Conservation (phyloP, 1,139 yeast genomes). For the Kodamaea fungicola region DNA sequence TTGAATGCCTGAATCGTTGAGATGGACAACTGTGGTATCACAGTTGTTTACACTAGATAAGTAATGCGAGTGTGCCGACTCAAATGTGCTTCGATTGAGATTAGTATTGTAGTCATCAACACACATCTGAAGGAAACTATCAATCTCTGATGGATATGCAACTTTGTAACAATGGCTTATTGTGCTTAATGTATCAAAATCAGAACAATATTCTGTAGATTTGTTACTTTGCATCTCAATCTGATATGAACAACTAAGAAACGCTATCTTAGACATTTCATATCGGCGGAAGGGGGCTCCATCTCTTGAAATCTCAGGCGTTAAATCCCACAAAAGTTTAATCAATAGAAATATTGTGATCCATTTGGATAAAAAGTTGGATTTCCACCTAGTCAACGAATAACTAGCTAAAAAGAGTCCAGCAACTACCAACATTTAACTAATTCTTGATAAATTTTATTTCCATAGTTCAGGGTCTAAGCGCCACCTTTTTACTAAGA, state of each 20-base stretch:
- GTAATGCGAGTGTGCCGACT: conserved; percentile 37
- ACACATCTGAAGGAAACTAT: conserved; percentile 27
- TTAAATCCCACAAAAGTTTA: conserved; percentile 20
- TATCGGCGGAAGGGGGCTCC: conserved; percentile 37
- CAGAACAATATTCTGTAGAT: conserved; percentile 5
- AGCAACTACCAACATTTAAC: neutral
- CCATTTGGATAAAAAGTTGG: conserved; percentile 4
- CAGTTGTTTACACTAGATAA: conserved; percentile 26
- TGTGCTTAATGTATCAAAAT: conserved; percentile 35
- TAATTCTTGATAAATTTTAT: too few species aligned
- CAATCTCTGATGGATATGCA: conserved; percentile 23
- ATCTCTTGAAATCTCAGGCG: conserved; percentile 29
- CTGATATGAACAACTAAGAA: conserved; percentile 29
- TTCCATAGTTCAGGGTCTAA: too few species aligned
- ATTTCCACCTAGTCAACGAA: neutral
- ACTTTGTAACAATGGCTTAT: conserved; percentile 34
- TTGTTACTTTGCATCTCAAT: conserved; percentile 14
- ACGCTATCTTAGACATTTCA: conserved; percentile 29
- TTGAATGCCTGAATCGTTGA: conserved; percentile 18
- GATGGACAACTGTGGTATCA: conserved; percentile 21
- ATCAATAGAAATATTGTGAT: conserved; percentile 17
- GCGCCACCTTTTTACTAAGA: too few species aligned
- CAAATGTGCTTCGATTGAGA: conserved; percentile 28
- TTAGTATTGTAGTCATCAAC: conserved; percentile 19
- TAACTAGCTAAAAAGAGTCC: neutral